Evolutionary conservation across 2,329 filamentous ascomycete species (phyloP), one percentile per base, ranked within the genome.

Genomic region (Raffaelea albimanens): DNA sequence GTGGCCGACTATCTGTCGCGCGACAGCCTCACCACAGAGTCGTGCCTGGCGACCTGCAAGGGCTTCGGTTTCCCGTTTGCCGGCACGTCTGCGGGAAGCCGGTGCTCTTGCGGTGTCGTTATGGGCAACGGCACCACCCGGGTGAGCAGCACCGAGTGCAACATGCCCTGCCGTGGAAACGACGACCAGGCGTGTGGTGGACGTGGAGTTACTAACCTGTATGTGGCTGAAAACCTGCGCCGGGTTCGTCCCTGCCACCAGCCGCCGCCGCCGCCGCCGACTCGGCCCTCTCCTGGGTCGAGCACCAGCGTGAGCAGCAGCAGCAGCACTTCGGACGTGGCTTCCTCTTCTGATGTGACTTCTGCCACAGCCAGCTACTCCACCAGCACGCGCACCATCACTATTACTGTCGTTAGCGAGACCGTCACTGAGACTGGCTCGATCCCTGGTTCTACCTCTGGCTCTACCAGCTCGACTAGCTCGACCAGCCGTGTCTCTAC

Each of bases 21-120:
- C 14, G 51, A 55, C 18, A 58, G 53, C 31, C 59, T 75, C 59
- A 73, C 70, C 40, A 68, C 66, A 3, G 60, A 66, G 49, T 54
- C 52, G 31, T 76, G 72, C 46, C 56, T 74, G 48, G 49, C 58
- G 44, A 62, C 67, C 46, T 76, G 72, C 57, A 58, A 64, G 45
- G 56, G 55, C 18, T 60, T 64, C 14, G 70, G 70, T 18, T 75
- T 67, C 56, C 69, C 71, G 39, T 68, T 70, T 45, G 72, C 72
- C 23, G 72, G 71, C 48, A 64, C 67, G 10, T 69, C 76, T 59
- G 73, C 63, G 47, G 67, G 66, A 33, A 55, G 58, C 22, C 67
- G 73, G 54, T 75, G 71, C 53, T 75, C 66, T 57, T 76, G 73
- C 53, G 72, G 72, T 40, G 70, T 71, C 36, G 67, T 79, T 23